Evolutionary conservation across 352 stramenopile genomes (phyloP).

Genomic region (Peronospora farinosa): DNA sequence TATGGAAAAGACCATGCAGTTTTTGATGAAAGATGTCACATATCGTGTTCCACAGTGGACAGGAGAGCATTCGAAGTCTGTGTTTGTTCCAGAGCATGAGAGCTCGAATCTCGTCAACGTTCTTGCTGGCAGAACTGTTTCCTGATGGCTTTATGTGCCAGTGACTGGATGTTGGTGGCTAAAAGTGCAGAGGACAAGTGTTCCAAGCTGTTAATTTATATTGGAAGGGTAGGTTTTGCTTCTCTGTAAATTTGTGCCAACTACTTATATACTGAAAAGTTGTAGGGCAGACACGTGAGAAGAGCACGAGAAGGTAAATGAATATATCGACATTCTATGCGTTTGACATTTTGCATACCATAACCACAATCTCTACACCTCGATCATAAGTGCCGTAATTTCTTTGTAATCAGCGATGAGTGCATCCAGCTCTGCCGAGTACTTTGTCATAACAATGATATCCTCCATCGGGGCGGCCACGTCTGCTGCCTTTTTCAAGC

Average conservation of each 20-base stretch:
- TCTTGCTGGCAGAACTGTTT: constrained; percentile 47
- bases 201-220: constrained; percentile 20
- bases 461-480: constrained; percentile 40
- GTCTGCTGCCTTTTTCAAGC: constrained; percentile 38
- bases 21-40: constrained; percentile 35
- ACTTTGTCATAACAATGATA: constrained; percentile 60
- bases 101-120: constrained; percentile 74
- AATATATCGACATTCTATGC: constrained; percentile 31
- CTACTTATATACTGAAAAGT: background rate
- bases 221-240: constrained; percentile 3
- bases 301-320: background rate
- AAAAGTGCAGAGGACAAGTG: background rate
- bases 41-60: constrained; percentile 62
- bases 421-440: constrained; percentile 55
- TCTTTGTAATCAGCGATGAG: constrained; percentile 73
- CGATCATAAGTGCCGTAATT: constrained; percentile 60
- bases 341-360: constrained; percentile 8
- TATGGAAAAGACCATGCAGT: constrained; percentile 73
- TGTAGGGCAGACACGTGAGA: background rate
- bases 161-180: background rate
- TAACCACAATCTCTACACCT: constrained; percentile 23
- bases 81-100: constrained; percentile 71
- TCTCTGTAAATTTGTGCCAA: background rate
- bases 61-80: constrained; percentile 44
- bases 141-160: constrained; percentile 19